Evolutionary conservation across 805 yeast genomes (phyloP).

Genomic region (Brettanomyces nanus): DNA sequence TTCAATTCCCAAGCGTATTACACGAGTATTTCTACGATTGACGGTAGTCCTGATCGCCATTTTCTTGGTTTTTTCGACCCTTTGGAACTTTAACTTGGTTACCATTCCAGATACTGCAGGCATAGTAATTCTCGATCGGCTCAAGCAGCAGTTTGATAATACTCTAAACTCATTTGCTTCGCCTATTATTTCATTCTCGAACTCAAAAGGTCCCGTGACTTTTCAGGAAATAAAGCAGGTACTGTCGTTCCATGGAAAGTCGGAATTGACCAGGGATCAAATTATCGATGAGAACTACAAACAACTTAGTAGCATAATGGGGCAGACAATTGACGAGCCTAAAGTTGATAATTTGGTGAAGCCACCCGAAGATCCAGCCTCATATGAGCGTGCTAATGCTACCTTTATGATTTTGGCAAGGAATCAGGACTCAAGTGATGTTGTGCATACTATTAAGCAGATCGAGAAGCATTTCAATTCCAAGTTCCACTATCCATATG

Average conservation of each 20-base stretch:
- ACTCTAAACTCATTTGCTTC: too few species aligned
- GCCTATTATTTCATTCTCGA: too few species aligned
- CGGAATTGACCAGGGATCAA: conserved; percentile 16
- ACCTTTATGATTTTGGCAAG: conserved; percentile 68
- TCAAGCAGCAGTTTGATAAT: too few species aligned
- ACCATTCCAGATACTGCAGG: too few species aligned
- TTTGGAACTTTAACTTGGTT: too few species aligned
- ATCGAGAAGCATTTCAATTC: conserved; percentile 60
- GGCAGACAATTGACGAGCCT: conserved; percentile 39
- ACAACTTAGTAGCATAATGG: conserved; percentile 30
- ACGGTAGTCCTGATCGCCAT: too few species aligned
- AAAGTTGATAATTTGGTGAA: conserved; percentile 28
- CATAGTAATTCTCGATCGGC: too few species aligned
- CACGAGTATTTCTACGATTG: too few species aligned
- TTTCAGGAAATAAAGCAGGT: conserved; percentile 3
- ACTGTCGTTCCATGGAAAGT: conserved; percentile 11
- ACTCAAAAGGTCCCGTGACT: too few species aligned
- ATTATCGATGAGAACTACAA: conserved; percentile 31
- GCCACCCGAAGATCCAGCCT: conserved; percentile 17
- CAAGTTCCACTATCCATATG: conserved; percentile 74
- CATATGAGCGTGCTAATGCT: conserved; percentile 53
- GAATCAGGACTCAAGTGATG: conserved; percentile 45
- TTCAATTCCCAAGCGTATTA: too few species aligned
- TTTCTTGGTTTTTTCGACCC: too few species aligned
- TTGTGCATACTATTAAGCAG: conserved; percentile 45